Conservation (phyloP, 305 asterid genomes). For the Euphrasia arctica region DNA sequence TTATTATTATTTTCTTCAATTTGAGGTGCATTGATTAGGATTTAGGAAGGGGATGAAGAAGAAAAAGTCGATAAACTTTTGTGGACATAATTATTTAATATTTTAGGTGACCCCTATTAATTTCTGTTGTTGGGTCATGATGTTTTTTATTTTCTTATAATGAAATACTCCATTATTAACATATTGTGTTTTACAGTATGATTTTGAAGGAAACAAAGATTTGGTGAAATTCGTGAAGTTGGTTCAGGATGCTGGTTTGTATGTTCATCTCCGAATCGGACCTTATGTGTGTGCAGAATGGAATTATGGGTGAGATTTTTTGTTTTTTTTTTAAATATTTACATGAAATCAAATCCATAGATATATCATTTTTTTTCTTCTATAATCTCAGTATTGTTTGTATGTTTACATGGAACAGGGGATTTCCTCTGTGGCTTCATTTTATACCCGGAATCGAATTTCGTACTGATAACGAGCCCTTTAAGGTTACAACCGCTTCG, state of each 20-base stretch:
- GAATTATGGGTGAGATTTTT: constrained; percentile 75
- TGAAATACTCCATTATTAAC: not conserved
- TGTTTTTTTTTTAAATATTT: not conserved
- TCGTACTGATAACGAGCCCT: constrained; percentile 85
- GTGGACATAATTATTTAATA: constrained; percentile 18
- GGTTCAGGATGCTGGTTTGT: constrained; percentile 75
- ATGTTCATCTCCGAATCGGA: constrained; percentile 79
- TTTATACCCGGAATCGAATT: constrained; percentile 73
- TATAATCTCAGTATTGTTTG: constrained; percentile 2
- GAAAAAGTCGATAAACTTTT: constrained; percentile 26
- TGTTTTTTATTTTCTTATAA: no score
- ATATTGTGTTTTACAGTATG: constrained; percentile 51
- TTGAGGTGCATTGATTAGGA: constrained; percentile 3
- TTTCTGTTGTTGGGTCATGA: constrained; percentile 13
- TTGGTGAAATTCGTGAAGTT: constrained; percentile 80
- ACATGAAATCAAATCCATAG: not conserved
- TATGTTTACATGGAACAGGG: constrained; percentile 46
- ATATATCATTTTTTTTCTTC: not conserved
- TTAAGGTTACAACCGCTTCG: constrained; percentile 51
- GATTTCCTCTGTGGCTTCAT: constrained; percentile 96
- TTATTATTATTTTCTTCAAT: not conserved
- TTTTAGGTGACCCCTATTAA: constrained; percentile 26
- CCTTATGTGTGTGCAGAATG: constrained; percentile 99
- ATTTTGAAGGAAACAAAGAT: constrained; percentile 88
- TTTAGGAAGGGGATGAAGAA: not conserved